Base-by-base conservation (phyloP, 2,329 filamentous ascomycete species). In the Fusarium guadeloupense region DNA sequence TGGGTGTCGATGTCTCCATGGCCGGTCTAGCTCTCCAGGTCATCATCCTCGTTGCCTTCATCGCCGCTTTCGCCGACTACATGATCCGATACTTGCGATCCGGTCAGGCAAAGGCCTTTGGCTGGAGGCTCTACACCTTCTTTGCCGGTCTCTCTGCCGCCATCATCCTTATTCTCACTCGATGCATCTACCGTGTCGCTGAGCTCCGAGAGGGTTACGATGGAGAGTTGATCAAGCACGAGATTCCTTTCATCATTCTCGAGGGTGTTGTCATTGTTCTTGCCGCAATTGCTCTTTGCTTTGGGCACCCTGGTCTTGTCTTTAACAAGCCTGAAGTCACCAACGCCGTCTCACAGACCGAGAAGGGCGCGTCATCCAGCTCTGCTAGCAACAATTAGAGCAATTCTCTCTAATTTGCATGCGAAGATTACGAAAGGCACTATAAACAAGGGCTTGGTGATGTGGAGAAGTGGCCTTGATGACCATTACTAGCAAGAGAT, bases 121-220 rank as follows among this genome's bases (percentile, higher is more conserved):
- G 54, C 39, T 72, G 70, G 68, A 71, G 76, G 12, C 54, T 74
- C 62, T 68, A 62, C 12, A 35, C 70, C 54, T 90, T 89, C 71
- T 75, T 87, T 40, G 52, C 70, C n/a, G 84, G 81, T 37, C 75
- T 89, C 21, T 69, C 75, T 0, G 66, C 83, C 9, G 80, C 87
- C 9, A 85, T 86, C 26, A 40, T 88, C 7, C 78, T 84, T 39
- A 85, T 91, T 67, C 81, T 90, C 40, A 80, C 83, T 20, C 80
- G 89, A 38, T 89, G 85, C 66, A 80, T 83, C 45, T 90, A 85
- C 72, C 83, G 89, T 55, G 85, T 89, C 30, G 84, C 83, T 6
- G 89, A 91, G 78, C 76, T 91, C 47, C 82, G 80, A 58, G 81
- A 87, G 28, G 88, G 88, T 5, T 91, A 87, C 77, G 34, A 69